Conservation (phyloP, 768 basidiomycete genomes). For the Boletus rubropictus region DNA sequence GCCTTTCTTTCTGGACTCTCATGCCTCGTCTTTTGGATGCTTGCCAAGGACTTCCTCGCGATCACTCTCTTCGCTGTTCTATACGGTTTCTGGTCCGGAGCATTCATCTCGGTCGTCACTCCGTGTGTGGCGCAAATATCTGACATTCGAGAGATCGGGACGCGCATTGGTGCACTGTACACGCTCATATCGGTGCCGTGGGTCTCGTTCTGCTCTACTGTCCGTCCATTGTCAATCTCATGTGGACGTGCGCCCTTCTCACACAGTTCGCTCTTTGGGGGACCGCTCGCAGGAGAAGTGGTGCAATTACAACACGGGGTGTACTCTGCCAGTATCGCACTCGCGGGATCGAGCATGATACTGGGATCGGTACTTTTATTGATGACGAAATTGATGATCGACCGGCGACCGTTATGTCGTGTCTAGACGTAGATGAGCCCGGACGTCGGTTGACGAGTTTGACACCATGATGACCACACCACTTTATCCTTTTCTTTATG, state of each 20-base stretch:
- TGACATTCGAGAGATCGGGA: slow-evolving; percentile 51
- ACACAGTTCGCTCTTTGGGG: slow-evolving; percentile 55
- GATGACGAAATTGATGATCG: slow-evolving; percentile 42
- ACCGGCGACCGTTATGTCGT: slow-evolving; percentile 38
- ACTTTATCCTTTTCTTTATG: slow-evolving; percentile 2
- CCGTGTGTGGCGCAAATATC: slow-evolving; percentile 67
- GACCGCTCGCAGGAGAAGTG: slow-evolving; percentile 57
- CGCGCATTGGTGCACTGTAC: slow-evolving; percentile 60
- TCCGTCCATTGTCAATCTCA: not conserved
- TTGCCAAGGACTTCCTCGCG: slow-evolving; percentile 34
- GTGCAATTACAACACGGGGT: slow-evolving; percentile 43
- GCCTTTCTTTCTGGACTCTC: slow-evolving; percentile 59
- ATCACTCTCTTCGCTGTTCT: slow-evolving; percentile 48
- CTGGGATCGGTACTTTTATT: slow-evolving; percentile 55
- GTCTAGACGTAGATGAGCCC: slow-evolving; percentile 32
- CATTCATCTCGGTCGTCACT: slow-evolving; percentile 61
- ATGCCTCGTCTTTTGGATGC: slow-evolving; percentile 54
- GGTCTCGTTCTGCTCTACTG: slow-evolving; percentile 31
- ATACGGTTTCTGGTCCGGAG: slow-evolving; percentile 64
- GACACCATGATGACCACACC: not conserved
- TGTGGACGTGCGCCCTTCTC: not conserved
- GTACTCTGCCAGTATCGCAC: slow-evolving; percentile 46
- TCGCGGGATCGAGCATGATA: slow-evolving; percentile 55
- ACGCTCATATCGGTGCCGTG: slow-evolving; percentile 64
- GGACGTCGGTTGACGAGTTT: not conserved